Evolutionary conservation across 768 basidiomycete species (phyloP).

Genomic region (Podaxis rugospora): DNA sequence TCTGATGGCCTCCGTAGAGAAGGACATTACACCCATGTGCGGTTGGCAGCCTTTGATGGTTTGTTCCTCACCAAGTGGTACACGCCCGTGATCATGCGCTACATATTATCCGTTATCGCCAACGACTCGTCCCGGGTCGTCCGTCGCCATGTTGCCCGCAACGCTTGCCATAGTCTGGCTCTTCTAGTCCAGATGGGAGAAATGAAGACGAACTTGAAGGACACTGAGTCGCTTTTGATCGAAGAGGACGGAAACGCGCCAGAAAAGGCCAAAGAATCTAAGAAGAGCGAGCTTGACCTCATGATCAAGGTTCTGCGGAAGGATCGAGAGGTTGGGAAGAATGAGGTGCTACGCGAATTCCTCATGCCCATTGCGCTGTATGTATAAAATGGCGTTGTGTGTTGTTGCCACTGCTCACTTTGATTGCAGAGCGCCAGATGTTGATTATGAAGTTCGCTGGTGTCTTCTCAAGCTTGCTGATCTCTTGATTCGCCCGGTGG

Average conservation of each 20-base stretch:
- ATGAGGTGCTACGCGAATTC: slow-evolving; percentile 73
- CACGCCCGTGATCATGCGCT: slow-evolving; percentile 77
- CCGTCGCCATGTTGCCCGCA: slow-evolving; percentile 83
- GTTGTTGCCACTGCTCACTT: slow-evolving; percentile 5
- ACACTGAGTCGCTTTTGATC: slow-evolving; percentile 72
- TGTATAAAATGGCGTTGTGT: slow-evolving; percentile 24
- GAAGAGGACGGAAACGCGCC: slow-evolving; percentile 80
- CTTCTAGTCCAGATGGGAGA: slow-evolving; percentile 87
- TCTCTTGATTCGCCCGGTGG: slow-evolving; percentile 74
- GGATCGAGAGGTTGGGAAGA: slow-evolving; percentile 80
- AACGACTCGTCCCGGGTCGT: slow-evolving; percentile 80
- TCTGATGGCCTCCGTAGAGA: slow-evolving; percentile 48
- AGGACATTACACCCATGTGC: slow-evolving; percentile 90
- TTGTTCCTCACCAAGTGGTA: slow-evolving; percentile 90
- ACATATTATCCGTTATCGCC: slow-evolving; percentile 82
- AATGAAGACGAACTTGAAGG: slow-evolving; percentile 72
- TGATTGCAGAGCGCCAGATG: slow-evolving; percentile 55
- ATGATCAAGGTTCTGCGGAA: slow-evolving; percentile 87
- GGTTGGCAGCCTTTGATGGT: slow-evolving; percentile 92
- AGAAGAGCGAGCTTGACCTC: slow-evolving; percentile 78
- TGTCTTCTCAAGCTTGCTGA: slow-evolving; percentile 90
- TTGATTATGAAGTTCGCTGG: slow-evolving; percentile 89
- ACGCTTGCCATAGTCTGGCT: slow-evolving; percentile 82
- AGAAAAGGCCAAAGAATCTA: slow-evolving; percentile 68
- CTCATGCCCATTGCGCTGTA: slow-evolving; percentile 82